These are phyloP conservation scores for Globisporangium cystogenes DNA, from an alignment of 352 stramenopile species.

Conservation along the genomic window DNA sequence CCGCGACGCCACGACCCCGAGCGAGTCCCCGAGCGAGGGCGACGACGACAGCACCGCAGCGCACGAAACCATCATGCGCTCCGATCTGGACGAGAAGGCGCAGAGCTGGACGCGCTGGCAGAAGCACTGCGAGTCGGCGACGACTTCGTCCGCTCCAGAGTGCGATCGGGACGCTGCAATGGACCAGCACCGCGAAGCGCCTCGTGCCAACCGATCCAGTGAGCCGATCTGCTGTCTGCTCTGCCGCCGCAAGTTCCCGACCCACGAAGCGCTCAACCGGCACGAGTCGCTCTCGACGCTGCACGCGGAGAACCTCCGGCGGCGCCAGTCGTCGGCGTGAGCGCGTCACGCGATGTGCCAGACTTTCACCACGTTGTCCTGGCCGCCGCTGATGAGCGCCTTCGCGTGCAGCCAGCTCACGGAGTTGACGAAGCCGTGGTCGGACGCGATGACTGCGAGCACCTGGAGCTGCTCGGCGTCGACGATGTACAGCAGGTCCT, in stretches of 20 bases:
- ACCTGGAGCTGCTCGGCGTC: slow-evolving; percentile 34
- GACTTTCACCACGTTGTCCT: slow-evolving; percentile 73
- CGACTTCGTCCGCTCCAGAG: neutral
- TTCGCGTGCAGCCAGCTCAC: slow-evolving; percentile 43
- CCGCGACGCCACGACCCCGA: neutral
- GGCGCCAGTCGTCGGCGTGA: slow-evolving; percentile 2
- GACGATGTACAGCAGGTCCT: slow-evolving; percentile 55
- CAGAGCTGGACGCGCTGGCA: slow-evolving; percentile 33
- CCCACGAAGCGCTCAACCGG: slow-evolving; percentile 25
- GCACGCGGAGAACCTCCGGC: slow-evolving; percentile 34
- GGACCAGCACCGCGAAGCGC: neutral
- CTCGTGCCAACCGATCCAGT: neutral
- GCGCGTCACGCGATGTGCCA: slow-evolving; percentile 33
- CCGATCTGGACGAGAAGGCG: slow-evolving; percentile 30
- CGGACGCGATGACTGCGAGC: slow-evolving; percentile 31
- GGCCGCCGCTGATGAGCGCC: slow-evolving; percentile 40
- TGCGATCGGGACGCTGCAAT: neutral
- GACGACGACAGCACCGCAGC: neutral
- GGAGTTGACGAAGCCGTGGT: slow-evolving; percentile 61
- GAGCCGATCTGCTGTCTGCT: slow-evolving; percentile 47
- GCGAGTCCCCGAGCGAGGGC: neutral
- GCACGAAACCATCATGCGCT: slow-evolving; percentile 30
- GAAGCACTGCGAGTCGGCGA: slow-evolving; percentile 9
- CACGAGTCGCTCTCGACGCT: slow-evolving; percentile 56
- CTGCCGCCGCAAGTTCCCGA: slow-evolving; percentile 69